Base-by-base conservation (phyloP, 208 protist species). In the Leishmania lainsoni region DNA sequence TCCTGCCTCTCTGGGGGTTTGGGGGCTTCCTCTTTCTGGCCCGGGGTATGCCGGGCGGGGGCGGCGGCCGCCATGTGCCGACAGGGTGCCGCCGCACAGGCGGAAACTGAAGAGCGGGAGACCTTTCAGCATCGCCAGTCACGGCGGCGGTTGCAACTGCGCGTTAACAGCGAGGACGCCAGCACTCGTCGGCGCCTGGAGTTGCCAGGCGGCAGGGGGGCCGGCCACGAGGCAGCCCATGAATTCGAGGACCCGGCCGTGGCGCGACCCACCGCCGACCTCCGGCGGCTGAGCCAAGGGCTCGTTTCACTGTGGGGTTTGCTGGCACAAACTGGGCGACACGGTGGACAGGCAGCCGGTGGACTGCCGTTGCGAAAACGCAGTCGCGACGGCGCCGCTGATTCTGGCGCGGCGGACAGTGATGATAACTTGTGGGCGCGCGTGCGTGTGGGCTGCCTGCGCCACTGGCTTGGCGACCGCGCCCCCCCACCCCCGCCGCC, bases 41-140 rank as follows among this genome's bases (percentile, higher is more conserved):
- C 35, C 35, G 35, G 35, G 35, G 35, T 35, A 35, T 35, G 35
- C 35, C 35, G 35, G n/a, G 85, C 91, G 78, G 91, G 89, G 9
- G 89, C 87, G 35, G 73, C 89, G 63, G 89, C 87, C 10, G 91
- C 91, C 4, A 51, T 86, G 39, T 89, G 82, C 63, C 91, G 91
- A 5, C 59, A 87, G 20, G 88, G 88, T 49, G 78, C 90, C 65
- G 66, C 84, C 0, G 81, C 84, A 20, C 52, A 59, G 5, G 39
- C 91, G 32, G 81, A 79, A 14, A 58, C 54, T 2, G 88, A 92
- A 52, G 86, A 92, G 69, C 68, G 75, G 42, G 83, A 84, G 9
- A 80, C 69, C 12, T 63, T 75, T 61, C 59, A 52, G 68, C 74
- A 78, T 20, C 81, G 63, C 20, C 79, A 77, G 54, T 35, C 58